These are phyloP conservation scores for Microsporum ferrugineum DNA, from an alignment of 2,329 filamentous ascomycete species.

Conservation along the genomic window DNA sequence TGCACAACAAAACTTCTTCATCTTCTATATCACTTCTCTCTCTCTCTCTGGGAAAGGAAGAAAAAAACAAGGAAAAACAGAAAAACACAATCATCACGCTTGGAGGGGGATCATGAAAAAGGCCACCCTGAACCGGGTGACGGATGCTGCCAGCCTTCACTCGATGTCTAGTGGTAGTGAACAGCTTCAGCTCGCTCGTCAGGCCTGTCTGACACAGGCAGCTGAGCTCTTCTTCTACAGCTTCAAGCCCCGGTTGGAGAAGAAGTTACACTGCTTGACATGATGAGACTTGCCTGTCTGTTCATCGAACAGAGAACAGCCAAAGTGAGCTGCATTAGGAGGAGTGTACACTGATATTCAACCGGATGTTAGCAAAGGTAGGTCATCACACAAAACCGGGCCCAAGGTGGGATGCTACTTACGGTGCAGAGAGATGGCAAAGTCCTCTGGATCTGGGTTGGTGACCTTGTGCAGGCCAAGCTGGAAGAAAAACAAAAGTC, in stretches of 20 bases:
- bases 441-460: conserved; percentile 59
- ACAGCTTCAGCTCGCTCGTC: not conserved
- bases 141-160: not conserved
- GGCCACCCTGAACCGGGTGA: not conserved
- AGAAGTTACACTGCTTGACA: conserved; percentile 59
- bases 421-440: conserved; percentile 74
- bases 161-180: not conserved
- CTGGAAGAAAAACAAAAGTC: conserved; percentile 26
- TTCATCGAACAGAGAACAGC: conserved; percentile 71
- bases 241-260: conserved; percentile 46
- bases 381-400: not conserved
- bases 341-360: conserved; percentile 58
- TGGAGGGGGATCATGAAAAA: not conserved
- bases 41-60: not conserved
- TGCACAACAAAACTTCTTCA: not conserved
- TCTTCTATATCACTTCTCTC: not conserved
- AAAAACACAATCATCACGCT: conserved; percentile 1
- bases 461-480: conserved; percentile 74
- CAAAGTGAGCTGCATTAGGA: conserved; percentile 72
- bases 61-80: not conserved
- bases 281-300: conserved; percentile 63
- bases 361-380: conserved; percentile 1
- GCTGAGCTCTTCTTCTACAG: conserved; percentile 9
- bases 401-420: conserved; percentile 21
- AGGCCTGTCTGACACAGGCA: not conserved